phyloP scores from a whole-genome alignment of 129 eudicot species.

The Tanacetum coccineum region DNA sequence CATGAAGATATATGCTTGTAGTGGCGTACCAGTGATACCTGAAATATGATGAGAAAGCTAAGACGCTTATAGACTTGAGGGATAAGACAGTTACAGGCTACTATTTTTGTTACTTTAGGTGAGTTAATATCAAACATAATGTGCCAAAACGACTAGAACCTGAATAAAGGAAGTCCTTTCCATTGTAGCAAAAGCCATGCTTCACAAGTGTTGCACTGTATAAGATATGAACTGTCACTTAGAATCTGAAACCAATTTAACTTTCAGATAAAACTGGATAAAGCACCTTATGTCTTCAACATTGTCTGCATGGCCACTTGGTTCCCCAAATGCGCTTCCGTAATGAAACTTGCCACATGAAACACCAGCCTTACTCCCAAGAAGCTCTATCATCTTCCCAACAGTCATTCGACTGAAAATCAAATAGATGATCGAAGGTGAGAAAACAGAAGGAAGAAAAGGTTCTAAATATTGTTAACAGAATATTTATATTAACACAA shows the following conservation, averaged over 20 bases:
- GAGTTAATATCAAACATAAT: neutral
- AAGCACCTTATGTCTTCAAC: slow-evolving; percentile 81
- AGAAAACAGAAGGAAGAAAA: neutral
- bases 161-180: slow-evolving; percentile 91
- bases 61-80: neutral
- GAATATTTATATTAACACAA: too few relatives aligned
- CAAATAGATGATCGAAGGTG: slow-evolving; percentile 1
- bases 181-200: slow-evolving; percentile 89
- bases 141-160: slow-evolving; percentile 39
- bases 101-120: neutral
- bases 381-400: slow-evolving; percentile 98
- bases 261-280: neutral
- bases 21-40: slow-evolving; percentile 94
- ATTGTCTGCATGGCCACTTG: slow-evolving; percentile 96
- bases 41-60: slow-evolving; percentile 18
- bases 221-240: slow-evolving; percentile 17
- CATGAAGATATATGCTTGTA: slow-evolving; percentile 95
- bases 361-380: slow-evolving; percentile 97
- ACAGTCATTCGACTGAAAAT: slow-evolving; percentile 91
- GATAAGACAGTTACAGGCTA: neutral
- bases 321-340: slow-evolving; percentile 99
- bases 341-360: slow-evolving; percentile 92
- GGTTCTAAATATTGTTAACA: too few relatives aligned
- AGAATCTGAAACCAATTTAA: neutral
- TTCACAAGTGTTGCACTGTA: slow-evolving; percentile 88